phyloP scores from a whole-genome alignment of 164 flowering plant genomes.

The Tetrastigma voinierianum region DNA sequence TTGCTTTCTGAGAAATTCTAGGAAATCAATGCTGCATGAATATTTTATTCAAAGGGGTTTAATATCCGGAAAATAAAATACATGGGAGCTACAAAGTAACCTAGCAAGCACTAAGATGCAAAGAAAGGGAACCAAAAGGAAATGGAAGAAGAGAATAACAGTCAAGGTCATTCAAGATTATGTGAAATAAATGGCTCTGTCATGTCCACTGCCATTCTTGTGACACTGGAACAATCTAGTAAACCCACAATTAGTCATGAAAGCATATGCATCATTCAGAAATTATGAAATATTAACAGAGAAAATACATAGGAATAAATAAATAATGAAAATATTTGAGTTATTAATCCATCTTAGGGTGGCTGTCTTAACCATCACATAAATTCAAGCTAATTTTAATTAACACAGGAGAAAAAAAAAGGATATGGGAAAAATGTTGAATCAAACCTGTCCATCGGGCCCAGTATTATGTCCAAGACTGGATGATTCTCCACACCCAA shows the following conservation, averaged over 20 bases:
- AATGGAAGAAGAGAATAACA: neutral
- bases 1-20: too few relatives aligned
- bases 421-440: neutral
- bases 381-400: neutral
- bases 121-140: neutral
- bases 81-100: neutral
- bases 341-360: too few relatives aligned
- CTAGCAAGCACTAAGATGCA: neutral
- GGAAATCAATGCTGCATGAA: too few relatives aligned
- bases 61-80: neutral
- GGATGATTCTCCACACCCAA: slow-evolving; percentile 97
- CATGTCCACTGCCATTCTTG: too few relatives aligned
- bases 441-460: slow-evolving; percentile 62
- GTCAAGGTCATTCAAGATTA: neutral
- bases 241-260: too few relatives aligned
- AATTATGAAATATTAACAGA: too few relatives aligned
- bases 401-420: neutral
- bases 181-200: too few relatives aligned
- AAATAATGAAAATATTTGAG: too few relatives aligned
- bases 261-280: too few relatives aligned
- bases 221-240: too few relatives aligned
- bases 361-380: neutral
- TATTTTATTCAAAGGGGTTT: too few relatives aligned
- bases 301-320: too few relatives aligned
- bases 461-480: slow-evolving; percentile 81